Evolutionary conservation across 2,329 filamentous ascomycete species (phyloP).

Genomic region (Botrytis tulipae): DNA sequence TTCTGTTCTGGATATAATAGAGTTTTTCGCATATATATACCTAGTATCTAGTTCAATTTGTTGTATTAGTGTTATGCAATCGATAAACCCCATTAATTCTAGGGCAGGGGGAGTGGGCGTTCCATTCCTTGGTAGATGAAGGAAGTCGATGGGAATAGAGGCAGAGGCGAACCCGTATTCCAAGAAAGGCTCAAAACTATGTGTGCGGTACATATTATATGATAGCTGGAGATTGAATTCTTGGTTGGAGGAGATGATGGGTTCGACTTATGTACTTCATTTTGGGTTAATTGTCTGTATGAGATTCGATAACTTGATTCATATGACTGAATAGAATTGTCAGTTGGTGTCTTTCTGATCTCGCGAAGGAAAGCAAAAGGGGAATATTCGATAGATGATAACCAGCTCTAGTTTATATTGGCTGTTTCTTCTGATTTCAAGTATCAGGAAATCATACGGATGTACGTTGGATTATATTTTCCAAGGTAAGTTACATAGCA

Average conservation of each 20-base stretch:
- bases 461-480: background rate
- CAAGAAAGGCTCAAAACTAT: background rate
- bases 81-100: fast-evolving
- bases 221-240: background rate
- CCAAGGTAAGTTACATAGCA: background rate
- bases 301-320: background rate
- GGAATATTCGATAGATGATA: background rate
- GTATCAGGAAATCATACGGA: background rate
- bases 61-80: background rate
- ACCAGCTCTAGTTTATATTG: background rate
- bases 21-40: background rate
- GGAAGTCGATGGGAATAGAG: background rate
- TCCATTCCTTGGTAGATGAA: background rate
- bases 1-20: background rate
- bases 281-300: background rate
- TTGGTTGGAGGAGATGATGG: background rate
- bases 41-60: background rate
- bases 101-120: too few relatives aligned
- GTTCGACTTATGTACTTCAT: background rate
- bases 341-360: background rate
- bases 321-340: background rate
- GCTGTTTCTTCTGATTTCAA: background rate
- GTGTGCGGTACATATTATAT: background rate
- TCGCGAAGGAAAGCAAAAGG: background rate
- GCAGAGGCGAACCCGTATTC: too few relatives aligned